Conservation (phyloP, 2,329 filamentous ascomycete genomes). For the Paracoccidioides brasiliensis region DNA sequence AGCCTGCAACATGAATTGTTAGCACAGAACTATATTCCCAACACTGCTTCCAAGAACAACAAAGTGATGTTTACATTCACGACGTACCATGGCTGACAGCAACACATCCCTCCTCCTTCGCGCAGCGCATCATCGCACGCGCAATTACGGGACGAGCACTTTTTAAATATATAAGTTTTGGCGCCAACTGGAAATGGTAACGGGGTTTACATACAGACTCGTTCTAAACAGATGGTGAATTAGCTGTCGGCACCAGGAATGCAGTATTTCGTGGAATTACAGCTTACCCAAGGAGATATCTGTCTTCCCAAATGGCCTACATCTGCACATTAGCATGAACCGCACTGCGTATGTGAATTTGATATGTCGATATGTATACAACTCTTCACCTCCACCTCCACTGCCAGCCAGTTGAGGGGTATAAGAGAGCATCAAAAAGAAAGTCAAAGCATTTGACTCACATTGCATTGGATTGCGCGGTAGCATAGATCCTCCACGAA, state of each 20-base stretch:
- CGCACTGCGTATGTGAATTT: background rate
- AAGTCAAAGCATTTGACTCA: conserved; percentile 13
- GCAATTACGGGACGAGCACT: conserved; percentile 36
- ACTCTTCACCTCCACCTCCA: background rate
- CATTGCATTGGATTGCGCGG: conserved; percentile 61
- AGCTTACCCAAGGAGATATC: conserved; percentile 42
- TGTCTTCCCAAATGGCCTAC: conserved; percentile 56
- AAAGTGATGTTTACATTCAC: background rate
- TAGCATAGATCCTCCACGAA: conserved; percentile 74
- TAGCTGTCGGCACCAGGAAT: background rate
- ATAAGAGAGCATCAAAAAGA: background rate
- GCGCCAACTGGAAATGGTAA: background rate
- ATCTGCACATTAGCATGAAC: conserved; percentile 16
- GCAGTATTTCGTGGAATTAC: background rate
- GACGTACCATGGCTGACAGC: conserved; percentile 26
- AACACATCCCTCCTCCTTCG: conserved; percentile 32
- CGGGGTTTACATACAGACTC: conserved; percentile 15
- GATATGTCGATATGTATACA: conserved; percentile 3
- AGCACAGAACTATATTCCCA: background rate
- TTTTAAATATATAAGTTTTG: background rate
- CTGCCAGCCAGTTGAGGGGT: background rate
- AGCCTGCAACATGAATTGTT: conserved; percentile 17
- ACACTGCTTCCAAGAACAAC: background rate
- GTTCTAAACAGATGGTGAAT: conserved; percentile 20
- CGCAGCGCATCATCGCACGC: conserved; percentile 30